Base-by-base conservation (phyloP, 805 yeast genomes). In the Candida rishiriensis region DNA sequence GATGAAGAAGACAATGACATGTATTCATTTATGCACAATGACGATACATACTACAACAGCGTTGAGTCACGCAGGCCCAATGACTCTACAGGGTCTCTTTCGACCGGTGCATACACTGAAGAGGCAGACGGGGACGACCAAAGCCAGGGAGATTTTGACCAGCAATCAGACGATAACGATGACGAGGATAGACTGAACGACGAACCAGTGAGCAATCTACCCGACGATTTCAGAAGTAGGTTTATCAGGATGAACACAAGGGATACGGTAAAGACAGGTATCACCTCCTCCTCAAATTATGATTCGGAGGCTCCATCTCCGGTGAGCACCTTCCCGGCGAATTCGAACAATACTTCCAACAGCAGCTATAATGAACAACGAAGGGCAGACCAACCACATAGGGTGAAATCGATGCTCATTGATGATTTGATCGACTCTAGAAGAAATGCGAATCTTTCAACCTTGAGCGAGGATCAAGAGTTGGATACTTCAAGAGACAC, bases 211-310 rank as follows among this genome's bases (percentile, higher is more conserved):
- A 21, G 26, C 7, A 21, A 21, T 7, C 26, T 21, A 12, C 6
- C 33, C 14, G 53, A 41, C 26, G 55, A 49, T 28, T 47, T 44
- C 42, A 47, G 63, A 44, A 43, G 46, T 41, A 40, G 46, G 16
- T 59, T 60, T 41, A 49, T 60, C 12, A 46, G 60, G 29, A 44
- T 50, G 38, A 54, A 56, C 43, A 55, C 60, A n/a, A 49, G 45
- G 37, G 55, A 53, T 33, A 58, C 56, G 6, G 45, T 50, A n/a
- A 42, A 47, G 37, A 38, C 48, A 7, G 41, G 18, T 10, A n/a
- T 13, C 14, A 28, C 38, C 34, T 36, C 42, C 2, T 37, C 44
- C n/a, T 40, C 47, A 11, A 10, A 13, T n/a, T 32, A 30, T 32
- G 42, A 43, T 36, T 26, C n/a, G 13, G 14, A 29, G 3, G 11